A percentile compares a stretch with the other conserved stretches of the same genome.
Conservation (phyloP, 1,139 yeast genomes). For the Pneumocystis canis region DNA sequence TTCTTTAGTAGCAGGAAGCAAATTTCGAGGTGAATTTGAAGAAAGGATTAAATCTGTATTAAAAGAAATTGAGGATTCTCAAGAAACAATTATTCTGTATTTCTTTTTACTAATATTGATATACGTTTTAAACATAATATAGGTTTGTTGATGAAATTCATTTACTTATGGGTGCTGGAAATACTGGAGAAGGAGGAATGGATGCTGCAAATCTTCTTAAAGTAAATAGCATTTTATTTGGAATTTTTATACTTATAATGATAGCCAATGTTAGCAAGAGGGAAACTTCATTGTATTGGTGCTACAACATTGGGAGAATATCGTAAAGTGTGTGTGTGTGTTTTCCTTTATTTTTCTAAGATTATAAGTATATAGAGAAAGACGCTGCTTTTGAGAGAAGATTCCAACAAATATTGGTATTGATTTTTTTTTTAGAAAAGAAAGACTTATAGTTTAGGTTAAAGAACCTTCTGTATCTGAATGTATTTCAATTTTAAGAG, state of each 20-base stretch:
- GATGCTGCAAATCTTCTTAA: slow-evolving; percentile 94
- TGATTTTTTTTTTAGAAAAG: neutral
- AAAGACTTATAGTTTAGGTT: slow-evolving; percentile 45
- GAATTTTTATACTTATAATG: neutral
- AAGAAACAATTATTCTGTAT: slow-evolving; percentile 58
- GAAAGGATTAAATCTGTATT: slow-evolving; percentile 93
- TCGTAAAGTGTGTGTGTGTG: slow-evolving; percentile 74
- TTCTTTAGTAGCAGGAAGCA: slow-evolving; percentile 95
- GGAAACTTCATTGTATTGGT: slow-evolving; percentile 91
- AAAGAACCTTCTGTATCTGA: slow-evolving; percentile 86
- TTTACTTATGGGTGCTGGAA: slow-evolving; percentile 98
- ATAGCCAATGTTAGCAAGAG: slow-evolving; percentile 85
- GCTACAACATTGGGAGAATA: slow-evolving; percentile 94
- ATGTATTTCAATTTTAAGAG: slow-evolving; percentile 90
- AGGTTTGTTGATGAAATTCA: slow-evolving; percentile 87
- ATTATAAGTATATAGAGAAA: slow-evolving; percentile 79
- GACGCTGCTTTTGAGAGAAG: slow-evolving; percentile 99
- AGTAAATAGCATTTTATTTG: slow-evolving; percentile 10
- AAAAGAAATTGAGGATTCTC: slow-evolving; percentile 80
- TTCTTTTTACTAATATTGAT: neutral
- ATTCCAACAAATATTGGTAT: slow-evolving; percentile 49
- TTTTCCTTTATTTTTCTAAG: slow-evolving; percentile 91
- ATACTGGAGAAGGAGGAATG: slow-evolving; percentile 32
- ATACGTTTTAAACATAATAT: neutral
- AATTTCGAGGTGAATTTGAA: slow-evolving; percentile 96